Conservation (phyloP, 2,329 filamentous ascomycete species). For the Cadophora gregata region DNA sequence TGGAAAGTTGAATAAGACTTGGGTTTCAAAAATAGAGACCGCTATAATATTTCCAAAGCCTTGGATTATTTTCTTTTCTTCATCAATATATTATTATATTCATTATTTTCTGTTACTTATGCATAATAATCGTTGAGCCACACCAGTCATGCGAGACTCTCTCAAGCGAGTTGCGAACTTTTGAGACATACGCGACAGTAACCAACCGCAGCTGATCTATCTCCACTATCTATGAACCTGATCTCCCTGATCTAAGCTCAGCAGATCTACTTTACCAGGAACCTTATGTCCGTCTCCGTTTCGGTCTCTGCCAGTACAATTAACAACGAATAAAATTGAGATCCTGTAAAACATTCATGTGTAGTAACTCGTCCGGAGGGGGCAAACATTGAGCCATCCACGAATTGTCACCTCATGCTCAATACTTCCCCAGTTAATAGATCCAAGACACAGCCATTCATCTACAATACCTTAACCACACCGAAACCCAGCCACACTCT, state of each 20-base stretch:
- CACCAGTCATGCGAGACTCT: background rate
- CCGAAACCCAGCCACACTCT: background rate
- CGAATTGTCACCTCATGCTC: background rate
- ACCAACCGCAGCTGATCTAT: conserved; percentile 8
- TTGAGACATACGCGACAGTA: conserved; percentile 10
- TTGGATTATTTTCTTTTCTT: no score
- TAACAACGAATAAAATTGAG: no score
- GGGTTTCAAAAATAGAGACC: no score
- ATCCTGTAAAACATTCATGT: no score
- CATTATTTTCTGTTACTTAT: no score
- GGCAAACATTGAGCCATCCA: background rate
- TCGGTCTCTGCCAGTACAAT: background rate
- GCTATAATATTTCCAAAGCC: no score
- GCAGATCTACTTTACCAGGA: background rate
- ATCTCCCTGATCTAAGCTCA: background rate
- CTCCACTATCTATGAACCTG: background rate
- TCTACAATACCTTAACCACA: no score
- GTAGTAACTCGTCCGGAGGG: background rate
- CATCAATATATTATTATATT: no score
- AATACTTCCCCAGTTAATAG: background rate
- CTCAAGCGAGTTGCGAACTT: background rate
- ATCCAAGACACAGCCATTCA: background rate
- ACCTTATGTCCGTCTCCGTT: background rate
- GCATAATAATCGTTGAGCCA: no score
- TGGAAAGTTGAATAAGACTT: background rate